Evolutionary conservation across 352 stramenopile species (phyloP).

Genomic region (Phytophthora pisi): DNA sequence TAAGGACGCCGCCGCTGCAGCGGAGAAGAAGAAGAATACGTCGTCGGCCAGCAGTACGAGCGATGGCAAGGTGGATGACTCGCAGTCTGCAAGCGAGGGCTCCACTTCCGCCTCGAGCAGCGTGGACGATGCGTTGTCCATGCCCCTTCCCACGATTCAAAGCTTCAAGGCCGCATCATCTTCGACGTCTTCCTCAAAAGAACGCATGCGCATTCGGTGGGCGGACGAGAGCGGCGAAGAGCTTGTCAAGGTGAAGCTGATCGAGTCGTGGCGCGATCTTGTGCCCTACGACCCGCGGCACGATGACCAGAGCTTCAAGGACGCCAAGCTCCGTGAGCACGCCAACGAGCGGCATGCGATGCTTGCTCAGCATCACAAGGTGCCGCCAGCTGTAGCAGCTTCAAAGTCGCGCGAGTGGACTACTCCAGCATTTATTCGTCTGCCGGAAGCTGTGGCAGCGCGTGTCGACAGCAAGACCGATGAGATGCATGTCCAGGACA

Average conservation of each 20-base stretch:
- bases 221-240: conserved; percentile 79
- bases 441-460: conserved; percentile 64
- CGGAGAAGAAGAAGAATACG: conserved; percentile 48
- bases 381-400: conserved; percentile 51
- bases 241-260: conserved; percentile 82
- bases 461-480: conserved; percentile 40
- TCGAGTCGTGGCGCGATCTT: conserved; percentile 87
- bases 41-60: conserved; percentile 31
- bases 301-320: conserved; percentile 79
- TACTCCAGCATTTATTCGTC: conserved; percentile 60
- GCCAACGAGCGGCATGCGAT: conserved; percentile 73
- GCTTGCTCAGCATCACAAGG: conserved; percentile 78
- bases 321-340: conserved; percentile 86
- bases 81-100: conserved; percentile 24
- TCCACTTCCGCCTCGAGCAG: conserved; percentile 19
- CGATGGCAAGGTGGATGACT: conserved; percentile 26
- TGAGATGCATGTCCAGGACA: conserved; percentile 70
- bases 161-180: conserved; percentile 71
- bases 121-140: conserved; percentile 44
- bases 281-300: conserved; percentile 60
- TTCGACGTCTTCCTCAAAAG: conserved; percentile 38
- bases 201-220: conserved; percentile 79
- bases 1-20: conserved; percentile 58
- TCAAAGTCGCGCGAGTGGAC: conserved; percentile 67
- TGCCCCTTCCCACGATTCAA: conserved; percentile 81